Evolutionary conservation across 495 filamentous ascomycete genomes (phyloP).

Genomic region (Podospora tetraspora): DNA sequence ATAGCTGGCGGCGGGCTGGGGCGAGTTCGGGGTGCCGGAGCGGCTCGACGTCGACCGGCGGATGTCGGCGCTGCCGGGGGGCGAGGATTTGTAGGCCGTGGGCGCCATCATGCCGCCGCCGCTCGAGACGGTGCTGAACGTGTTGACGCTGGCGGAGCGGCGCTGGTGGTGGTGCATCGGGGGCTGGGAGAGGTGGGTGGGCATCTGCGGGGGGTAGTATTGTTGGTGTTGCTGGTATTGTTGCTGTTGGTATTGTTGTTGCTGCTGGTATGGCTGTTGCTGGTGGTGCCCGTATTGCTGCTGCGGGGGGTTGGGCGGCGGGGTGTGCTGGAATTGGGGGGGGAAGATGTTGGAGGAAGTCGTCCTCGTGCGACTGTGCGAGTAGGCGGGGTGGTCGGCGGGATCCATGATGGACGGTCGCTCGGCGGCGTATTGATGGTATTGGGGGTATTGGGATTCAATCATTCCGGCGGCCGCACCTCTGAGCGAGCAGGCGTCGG

Average conservation of each 20-base stretch:
- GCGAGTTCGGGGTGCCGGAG: slow-evolving; percentile 53
- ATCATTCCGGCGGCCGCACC: slow-evolving; percentile 21
- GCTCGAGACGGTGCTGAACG: slow-evolving; percentile 62
- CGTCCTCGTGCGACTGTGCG: slow-evolving; percentile 53
- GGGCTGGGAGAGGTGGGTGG: slow-evolving; percentile 37
- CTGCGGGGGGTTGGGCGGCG: slow-evolving; percentile 2
- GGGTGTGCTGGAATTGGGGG: slow-evolving; percentile 20
- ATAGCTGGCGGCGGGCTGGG: slow-evolving; percentile 65
- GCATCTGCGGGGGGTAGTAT: slow-evolving; percentile 22
- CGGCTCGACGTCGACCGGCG: slow-evolving; percentile 67
- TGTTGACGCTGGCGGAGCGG: slow-evolving; percentile 66
- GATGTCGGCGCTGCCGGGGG: slow-evolving; percentile 47
- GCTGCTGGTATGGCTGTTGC: background rate
- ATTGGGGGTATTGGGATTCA: slow-evolving; percentile 23
- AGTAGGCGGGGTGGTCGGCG: slow-evolving; percentile 29
- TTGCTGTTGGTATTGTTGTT: background rate
- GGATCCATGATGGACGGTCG: slow-evolving; percentile 35
- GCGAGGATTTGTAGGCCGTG: slow-evolving; percentile 46
- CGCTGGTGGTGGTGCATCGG: slow-evolving; percentile 48
- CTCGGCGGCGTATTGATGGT: slow-evolving; percentile 20
- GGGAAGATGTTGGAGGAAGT: slow-evolving; percentile 58
- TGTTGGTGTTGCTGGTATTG: background rate
- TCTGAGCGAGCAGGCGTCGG: background rate
- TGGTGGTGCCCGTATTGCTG: too few species aligned
- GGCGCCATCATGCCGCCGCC: slow-evolving; percentile 39